These are phyloP conservation scores for Fusarium azukiicola DNA, from an alignment of 2,329 filamentous ascomycete species.

Conservation along the genomic window DNA sequence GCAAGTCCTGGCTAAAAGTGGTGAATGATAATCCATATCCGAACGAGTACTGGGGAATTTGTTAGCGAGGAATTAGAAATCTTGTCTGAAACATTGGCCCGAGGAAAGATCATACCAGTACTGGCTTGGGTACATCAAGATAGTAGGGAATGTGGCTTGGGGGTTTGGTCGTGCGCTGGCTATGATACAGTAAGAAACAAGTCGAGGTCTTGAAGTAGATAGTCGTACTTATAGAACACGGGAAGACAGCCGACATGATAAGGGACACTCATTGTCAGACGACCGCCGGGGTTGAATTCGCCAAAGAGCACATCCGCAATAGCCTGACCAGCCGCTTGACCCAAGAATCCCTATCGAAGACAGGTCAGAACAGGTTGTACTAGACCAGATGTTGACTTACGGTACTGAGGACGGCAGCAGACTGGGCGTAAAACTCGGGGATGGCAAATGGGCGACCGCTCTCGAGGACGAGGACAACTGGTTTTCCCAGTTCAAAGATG, in stretches of 20 bases:
- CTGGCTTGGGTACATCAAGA: slow-evolving; percentile 1
- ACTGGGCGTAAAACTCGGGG: neutral
- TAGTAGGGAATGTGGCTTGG: neutral
- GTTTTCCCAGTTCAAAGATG: neutral
- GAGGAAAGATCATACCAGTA: neutral
- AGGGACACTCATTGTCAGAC: slow-evolving; percentile 5
- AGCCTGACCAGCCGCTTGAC: slow-evolving; percentile 1
- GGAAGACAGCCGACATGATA: neutral
- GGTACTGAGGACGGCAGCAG: neutral
- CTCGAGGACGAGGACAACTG: slow-evolving; percentile 2
- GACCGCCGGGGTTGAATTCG: neutral
- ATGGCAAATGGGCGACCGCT: neutral
- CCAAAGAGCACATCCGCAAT: neutral
- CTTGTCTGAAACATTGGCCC: neutral
- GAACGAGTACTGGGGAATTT: neutral
- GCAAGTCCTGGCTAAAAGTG: neutral
- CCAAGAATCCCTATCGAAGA: neutral
- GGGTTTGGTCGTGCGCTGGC: neutral
- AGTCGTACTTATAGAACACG: neutral
- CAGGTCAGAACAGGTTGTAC: neutral
- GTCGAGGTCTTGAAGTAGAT: neutral
- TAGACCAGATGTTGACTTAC: neutral
- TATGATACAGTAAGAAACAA: neutral
- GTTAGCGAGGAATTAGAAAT: neutral
- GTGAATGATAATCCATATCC: neutral